Base-by-base conservation (phyloP, 768 basidiomycete genomes). In the Russula foetens region DNA sequence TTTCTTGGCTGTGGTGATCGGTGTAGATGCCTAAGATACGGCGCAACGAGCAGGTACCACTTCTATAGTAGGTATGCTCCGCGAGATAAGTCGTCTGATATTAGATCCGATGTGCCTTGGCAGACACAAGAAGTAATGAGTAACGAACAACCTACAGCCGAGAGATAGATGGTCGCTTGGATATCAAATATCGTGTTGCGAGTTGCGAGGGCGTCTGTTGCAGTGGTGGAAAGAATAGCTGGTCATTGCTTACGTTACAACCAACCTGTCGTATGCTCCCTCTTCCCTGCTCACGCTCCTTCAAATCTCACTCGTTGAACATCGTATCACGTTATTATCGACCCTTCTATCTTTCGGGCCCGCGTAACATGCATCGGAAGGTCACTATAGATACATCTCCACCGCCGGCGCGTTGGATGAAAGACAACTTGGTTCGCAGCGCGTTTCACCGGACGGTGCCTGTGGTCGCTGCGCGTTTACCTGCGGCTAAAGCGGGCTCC, bases 391-490 rank as follows among this genome's bases (percentile, higher is more conserved):
- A 77, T 63, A 67, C 67, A 17, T 71, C 75, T 33, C 79, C 80
- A 11, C 84, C 85, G 3, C 51, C 74, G 24, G 81, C 82, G 58
- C 75, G 76, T 47, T 81, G 79, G 61, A 79, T 81, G 69, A 73
- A 72, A 52, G 74, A 78, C 31, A 70, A 71, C 45, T 71, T 92
- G n/a, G 83, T 92, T 73, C 81, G 79, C 61, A 67, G 71, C 62
- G 80, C 76, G 7, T 97, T 97, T 69, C 78, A 70, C 26, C 86
- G 82, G 71, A 76, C 79, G 0, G 67, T 95, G 8, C 76, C 82
- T 7, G 79, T 93, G 11, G 75, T 95, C 33, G 89, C 86, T 24
- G 84, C 79, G 23, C 80, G 84, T 24, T 78, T 91, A 14, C 76
- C 81, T 44, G 79, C 84, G 9, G 71, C 72, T 11, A 80, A 81